Conservation (phyloP, 805 yeast genomes). For the Candida ortonii region DNA sequence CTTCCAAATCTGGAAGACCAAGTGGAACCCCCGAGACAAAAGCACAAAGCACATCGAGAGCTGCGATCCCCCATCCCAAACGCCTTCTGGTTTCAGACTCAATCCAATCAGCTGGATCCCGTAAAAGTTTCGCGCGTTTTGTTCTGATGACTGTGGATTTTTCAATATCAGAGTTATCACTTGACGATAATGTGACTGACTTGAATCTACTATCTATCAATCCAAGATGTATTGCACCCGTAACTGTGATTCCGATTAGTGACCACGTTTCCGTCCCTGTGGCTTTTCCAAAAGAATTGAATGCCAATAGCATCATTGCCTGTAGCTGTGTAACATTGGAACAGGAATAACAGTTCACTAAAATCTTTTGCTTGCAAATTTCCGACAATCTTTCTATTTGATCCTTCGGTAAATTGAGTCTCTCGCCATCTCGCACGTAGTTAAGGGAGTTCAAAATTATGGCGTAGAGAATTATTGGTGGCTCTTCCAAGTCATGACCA, state of each 20-base stretch:
- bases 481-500: conserved; percentile 3
- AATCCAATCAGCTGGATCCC: conserved; percentile 34
- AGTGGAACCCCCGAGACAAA: conserved; percentile 35
- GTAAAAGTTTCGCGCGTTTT: conserved; percentile 17
- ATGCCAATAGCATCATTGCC: conserved; percentile 25
- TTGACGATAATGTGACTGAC: too few relatives aligned
- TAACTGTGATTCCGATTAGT: conserved; percentile 23
- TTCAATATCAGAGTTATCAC: too few relatives aligned
- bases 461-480: conserved; percentile 16
- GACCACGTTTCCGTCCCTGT: conserved; percentile 28
- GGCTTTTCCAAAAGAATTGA: conserved; percentile 22
- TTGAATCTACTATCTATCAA: conserved; percentile 11
- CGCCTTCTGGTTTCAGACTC: conserved; percentile 37
- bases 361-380: conserved; percentile 20
- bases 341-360: conserved; percentile 21
- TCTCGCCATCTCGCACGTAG: conserved; percentile 7
- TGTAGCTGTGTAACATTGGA: conserved; percentile 25
- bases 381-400: conserved; percentile 7
- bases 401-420: conserved; percentile 1
- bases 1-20: conserved; percentile 21
- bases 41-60: conserved; percentile 36
- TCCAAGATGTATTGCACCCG: conserved; percentile 24
- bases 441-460: conserved; percentile 19
- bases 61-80: conserved; percentile 35
- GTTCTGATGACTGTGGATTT: conserved; percentile 23